phyloP scores from a whole-genome alignment of 306 rosid genomes.

The Cajanus cajan region DNA sequence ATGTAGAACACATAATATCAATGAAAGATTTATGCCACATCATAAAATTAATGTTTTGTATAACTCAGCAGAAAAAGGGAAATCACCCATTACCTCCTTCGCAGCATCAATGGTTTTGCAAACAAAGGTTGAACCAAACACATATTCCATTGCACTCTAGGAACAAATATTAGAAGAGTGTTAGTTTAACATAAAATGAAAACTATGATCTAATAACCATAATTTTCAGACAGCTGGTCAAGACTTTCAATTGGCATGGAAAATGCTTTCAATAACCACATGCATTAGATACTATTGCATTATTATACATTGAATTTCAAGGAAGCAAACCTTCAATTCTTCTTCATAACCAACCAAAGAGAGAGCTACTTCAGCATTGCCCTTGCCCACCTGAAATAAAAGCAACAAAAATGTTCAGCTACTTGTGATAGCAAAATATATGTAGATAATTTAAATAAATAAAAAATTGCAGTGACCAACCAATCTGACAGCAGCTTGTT shows the following conservation, averaged over 20 bases:
- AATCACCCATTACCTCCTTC: conserved; percentile 75
- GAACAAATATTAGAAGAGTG: conserved; percentile 27
- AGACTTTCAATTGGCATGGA: conserved; percentile 12
- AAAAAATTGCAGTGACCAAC: conserved; percentile 45
- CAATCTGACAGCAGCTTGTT: conserved; percentile 68
- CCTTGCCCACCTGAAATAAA: conserved; percentile 80
- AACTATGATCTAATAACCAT: not conserved
- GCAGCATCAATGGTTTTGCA: conserved; percentile 87
- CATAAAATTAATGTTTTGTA: conserved; percentile 1
- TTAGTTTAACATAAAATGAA: conserved; percentile 3
- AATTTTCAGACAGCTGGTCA: not conserved
- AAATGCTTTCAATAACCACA: conserved; percentile 25
- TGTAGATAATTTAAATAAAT: not conserved
- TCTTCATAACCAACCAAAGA: conserved; percentile 86
- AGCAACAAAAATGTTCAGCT: conserved; percentile 19
- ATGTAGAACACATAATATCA: conserved; percentile 12
- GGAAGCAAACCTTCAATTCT: conserved; percentile 70
- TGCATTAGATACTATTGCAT: not conserved
- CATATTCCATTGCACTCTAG: conserved; percentile 89
- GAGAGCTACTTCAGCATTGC: conserved; percentile 81
- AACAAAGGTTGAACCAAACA: conserved; percentile 93
- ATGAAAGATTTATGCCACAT: conserved; percentile 7
- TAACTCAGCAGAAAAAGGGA: conserved; percentile 10
- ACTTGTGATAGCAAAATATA: not conserved
- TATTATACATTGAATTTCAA: conserved; percentile 27